Conservation (phyloP, 2,329 filamentous ascomycete species). For the Stagonosporopsis rhizophila region DNA sequence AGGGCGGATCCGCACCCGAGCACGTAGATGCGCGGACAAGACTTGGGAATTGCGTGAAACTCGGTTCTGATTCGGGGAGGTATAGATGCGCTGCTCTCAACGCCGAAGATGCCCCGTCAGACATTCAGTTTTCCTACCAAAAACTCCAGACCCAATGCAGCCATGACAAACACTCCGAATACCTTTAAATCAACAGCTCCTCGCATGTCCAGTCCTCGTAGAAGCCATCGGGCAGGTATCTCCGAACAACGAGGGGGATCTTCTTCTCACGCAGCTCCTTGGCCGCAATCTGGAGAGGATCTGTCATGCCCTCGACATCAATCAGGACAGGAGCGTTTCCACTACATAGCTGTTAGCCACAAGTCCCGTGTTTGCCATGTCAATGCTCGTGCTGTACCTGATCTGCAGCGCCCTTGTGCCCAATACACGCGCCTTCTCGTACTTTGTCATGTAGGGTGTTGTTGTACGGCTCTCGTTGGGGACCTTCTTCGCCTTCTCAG, state of each 20-base stretch:
- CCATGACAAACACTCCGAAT: constrained; percentile 21
- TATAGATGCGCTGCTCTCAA: constrained; percentile 35
- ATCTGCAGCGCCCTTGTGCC: constrained; percentile 95
- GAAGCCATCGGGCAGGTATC: constrained; percentile 97
- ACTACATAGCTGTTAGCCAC: constrained; percentile 57
- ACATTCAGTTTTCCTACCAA: constrained; percentile 34
- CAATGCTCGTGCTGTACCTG: constrained; percentile 65
- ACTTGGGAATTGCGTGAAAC: constrained; percentile 33
- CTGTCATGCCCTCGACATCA: constrained; percentile 95
- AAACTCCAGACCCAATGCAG: constrained; percentile 48
- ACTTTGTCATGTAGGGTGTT: constrained; percentile 99
- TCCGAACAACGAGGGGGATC: constrained; percentile 91
- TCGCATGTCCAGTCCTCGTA: constrained; percentile 99
- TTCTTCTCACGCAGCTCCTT: constrained; percentile 99
- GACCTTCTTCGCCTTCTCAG: constrained; percentile 81
- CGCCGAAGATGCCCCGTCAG: constrained; percentile 41
- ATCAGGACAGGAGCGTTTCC: constrained; percentile 98
- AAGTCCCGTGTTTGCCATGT: neutral
- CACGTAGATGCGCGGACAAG: constrained; percentile 30
- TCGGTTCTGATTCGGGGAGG: constrained; percentile 47
- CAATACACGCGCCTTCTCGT: constrained; percentile 91
- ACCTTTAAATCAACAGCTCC: constrained; percentile 70
- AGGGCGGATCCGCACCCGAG: constrained; percentile 43
- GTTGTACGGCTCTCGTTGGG: constrained; percentile 86
- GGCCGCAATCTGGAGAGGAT: constrained; percentile 95